A percentile compares a stretch with the other conserved stretches of the same genome.
Evolutionary conservation across 495 filamentous ascomycete genomes (phyloP).

Genomic region (Oidiodendron maius): DNA sequence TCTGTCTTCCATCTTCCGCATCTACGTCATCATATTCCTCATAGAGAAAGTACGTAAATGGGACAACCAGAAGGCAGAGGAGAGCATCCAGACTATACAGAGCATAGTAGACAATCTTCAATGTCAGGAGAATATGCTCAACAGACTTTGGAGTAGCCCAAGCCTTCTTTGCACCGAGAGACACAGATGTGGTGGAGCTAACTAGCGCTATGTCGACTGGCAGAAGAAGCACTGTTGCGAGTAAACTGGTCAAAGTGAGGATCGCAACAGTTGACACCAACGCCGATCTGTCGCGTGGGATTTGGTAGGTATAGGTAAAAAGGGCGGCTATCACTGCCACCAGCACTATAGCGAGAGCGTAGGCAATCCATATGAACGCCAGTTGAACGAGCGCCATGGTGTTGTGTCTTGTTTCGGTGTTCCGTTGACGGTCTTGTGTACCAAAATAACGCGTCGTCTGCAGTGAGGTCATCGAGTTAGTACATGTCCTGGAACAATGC

Average conservation of each 20-base stretch:
- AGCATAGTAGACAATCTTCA: conserved; percentile 87
- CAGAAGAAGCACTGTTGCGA: conserved; percentile 87
- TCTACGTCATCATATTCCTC: conserved; percentile 93
- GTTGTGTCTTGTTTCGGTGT: no score
- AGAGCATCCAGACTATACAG: conserved; percentile 89
- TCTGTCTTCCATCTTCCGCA: conserved; percentile 68
- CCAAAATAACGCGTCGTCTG: no score
- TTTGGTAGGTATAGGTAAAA: conserved; percentile 84
- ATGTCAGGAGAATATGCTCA: conserved; percentile 64
- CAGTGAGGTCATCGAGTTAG: no score
- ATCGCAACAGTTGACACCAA: conserved; percentile 78
- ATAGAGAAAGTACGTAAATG: conserved; percentile 97
- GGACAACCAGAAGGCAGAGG: conserved; percentile 83
- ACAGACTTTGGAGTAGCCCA: conserved; percentile 84
- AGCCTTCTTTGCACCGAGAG: conserved; percentile 78
- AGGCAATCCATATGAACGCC: conserved; percentile 88
- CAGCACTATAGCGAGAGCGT: conserved; percentile 69
- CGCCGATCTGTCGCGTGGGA: conserved; percentile 74
- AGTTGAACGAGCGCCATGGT: conserved; percentile 58
- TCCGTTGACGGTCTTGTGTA: no score
- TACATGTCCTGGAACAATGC: no score
- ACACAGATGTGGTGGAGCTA: conserved; percentile 74
- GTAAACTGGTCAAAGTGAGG: conserved; percentile 74
- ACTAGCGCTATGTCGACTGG: conserved; percentile 94
- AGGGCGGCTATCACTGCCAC: conserved; percentile 66